phyloP scores from a whole-genome alignment of 805 yeast genomes.

The Komagataella mondaviorum region DNA sequence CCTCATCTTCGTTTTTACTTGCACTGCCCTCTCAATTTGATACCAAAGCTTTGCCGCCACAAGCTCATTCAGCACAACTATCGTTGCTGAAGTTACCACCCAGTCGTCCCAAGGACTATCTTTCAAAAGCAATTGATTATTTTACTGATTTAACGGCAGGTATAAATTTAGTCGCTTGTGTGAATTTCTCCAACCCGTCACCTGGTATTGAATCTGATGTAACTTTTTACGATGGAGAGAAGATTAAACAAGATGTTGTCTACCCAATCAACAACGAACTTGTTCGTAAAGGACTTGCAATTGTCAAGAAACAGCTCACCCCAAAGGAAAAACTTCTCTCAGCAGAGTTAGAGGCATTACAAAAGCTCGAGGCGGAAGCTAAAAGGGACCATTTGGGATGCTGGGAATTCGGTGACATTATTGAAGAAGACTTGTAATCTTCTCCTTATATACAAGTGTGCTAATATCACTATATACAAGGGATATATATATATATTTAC shows the following conservation, averaged over 20 bases:
- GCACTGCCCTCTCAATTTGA: constrained; percentile 38
- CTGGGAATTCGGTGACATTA: constrained; percentile 68
- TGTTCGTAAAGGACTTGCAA: constrained; percentile 45
- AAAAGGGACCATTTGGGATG: constrained; percentile 41
- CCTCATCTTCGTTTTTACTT: constrained; percentile 26
- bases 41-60: constrained; percentile 26
- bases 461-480: background rate
- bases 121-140: constrained; percentile 36
- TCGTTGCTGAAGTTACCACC: constrained; percentile 49
- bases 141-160: constrained; percentile 40
- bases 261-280: constrained; percentile 49
- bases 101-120: constrained; percentile 35
- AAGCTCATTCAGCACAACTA: constrained; percentile 41
- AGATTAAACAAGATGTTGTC: constrained; percentile 36
- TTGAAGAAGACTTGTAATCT: constrained; percentile 31
- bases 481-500: constrained; percentile 4
- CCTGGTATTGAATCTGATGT: constrained; percentile 33
- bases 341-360: constrained; percentile 24
- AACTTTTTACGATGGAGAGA: constrained; percentile 41
- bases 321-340: constrained; percentile 22
- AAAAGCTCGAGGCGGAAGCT: constrained; percentile 33
- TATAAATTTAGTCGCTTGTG: constrained; percentile 40
- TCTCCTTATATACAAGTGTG: background rate
- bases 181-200: constrained; percentile 23
- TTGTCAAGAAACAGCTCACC: constrained; percentile 27